Percentiles rank a stretch among this genome's conserved stretches.
phyloP scores from a whole-genome alignment of 768 basidiomycete genomes.

The Lenzites betulinus region DNA sequence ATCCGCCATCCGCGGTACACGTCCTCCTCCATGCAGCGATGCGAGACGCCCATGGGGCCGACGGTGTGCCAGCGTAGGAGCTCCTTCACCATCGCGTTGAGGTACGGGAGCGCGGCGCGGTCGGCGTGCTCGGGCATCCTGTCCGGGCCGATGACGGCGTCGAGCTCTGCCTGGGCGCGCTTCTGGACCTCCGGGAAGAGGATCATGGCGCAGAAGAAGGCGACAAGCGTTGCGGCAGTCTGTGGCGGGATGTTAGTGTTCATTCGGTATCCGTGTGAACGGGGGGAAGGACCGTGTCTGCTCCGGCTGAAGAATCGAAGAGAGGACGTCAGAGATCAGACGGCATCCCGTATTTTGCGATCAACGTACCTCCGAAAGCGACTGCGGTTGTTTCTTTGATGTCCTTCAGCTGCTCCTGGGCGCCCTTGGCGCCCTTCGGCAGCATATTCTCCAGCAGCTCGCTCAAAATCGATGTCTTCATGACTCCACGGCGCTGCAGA shows the following conservation, averaged over 20 bases:
- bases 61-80: slow-evolving; percentile 16
- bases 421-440: not conserved
- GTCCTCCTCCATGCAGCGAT: slow-evolving; percentile 41
- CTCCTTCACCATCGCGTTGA: slow-evolving; percentile 22
- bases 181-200: slow-evolving; percentile 28
- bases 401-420: not conserved
- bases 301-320: slow-evolving; percentile 13
- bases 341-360: not conserved
- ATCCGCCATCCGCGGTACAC: slow-evolving; percentile 43
- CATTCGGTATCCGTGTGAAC: no score
- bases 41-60: slow-evolving; percentile 19
- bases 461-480: not conserved
- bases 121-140: slow-evolving; percentile 10
- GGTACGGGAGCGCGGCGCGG: slow-evolving; percentile 21
- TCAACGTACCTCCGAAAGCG: slow-evolving; percentile 4
- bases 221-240: slow-evolving; percentile 21
- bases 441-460: not conserved
- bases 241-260: not conserved
- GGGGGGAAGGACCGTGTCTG: slow-evolving; percentile 14
- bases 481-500: not conserved
- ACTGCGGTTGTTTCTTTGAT: slow-evolving; percentile 11
- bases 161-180: slow-evolving; percentile 16
- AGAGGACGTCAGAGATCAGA: not conserved
- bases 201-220: slow-evolving; percentile 33
- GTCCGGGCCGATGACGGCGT: slow-evolving; percentile 9